These are phyloP conservation scores for Volvox africanus DNA, from an alignment of 139 green algal genomes.

Conservation along the genomic window DNA sequence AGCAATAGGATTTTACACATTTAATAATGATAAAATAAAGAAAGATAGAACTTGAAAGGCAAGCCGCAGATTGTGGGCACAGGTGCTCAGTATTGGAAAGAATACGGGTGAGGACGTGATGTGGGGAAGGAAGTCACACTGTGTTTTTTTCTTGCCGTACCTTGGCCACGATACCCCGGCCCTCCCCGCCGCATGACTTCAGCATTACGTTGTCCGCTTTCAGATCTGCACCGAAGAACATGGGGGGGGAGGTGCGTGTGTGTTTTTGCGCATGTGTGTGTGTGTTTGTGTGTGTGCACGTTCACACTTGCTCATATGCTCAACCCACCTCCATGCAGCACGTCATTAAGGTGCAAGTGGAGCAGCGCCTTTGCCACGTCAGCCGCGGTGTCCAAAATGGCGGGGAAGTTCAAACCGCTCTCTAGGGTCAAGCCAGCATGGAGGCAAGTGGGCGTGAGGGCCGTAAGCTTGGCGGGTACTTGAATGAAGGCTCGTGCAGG, in stretches of 20 bases:
- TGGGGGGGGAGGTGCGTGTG: neutral
- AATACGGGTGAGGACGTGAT: too few relatives aligned
- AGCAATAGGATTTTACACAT: too few relatives aligned
- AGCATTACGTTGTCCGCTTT: constrained; percentile 76
- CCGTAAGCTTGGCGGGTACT: too few relatives aligned
- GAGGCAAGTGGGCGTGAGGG: too few relatives aligned
- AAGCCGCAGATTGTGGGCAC: too few relatives aligned
- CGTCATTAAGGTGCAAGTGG: constrained; percentile 48
- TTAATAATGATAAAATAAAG: too few relatives aligned
- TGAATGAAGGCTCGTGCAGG: too few relatives aligned
- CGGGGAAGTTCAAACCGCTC: constrained; percentile 59
- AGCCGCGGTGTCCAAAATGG: constrained; percentile 66
- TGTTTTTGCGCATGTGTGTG: neutral
- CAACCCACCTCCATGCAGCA: constrained; percentile 15
- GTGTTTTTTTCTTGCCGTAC: constrained; percentile 8
- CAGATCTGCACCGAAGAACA: constrained; percentile 1
- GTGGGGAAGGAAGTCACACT: too few relatives aligned
- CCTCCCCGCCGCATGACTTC: constrained; percentile 54
- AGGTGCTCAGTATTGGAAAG: too few relatives aligned
- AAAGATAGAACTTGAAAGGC: neutral
- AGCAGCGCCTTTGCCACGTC: constrained; percentile 75
- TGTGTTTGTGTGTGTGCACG: too few relatives aligned
- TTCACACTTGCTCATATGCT: too few relatives aligned
- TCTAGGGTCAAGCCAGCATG: neutral
- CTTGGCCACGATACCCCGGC: constrained; percentile 56